phyloP scores from a whole-genome alignment of 208 protist species.

The Polymyxa betae region DNA sequence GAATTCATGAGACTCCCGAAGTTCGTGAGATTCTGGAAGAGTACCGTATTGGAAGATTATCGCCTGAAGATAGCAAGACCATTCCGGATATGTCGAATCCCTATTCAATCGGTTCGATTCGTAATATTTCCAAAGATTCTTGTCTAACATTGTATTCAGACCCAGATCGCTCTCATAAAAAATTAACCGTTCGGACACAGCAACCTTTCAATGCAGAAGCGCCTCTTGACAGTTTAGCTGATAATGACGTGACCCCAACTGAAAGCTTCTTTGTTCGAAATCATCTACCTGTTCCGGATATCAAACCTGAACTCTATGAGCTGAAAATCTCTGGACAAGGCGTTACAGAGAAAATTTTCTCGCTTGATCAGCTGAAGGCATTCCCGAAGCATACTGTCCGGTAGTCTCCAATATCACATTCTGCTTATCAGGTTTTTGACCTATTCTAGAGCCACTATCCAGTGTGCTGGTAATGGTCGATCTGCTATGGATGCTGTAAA shows the following conservation, averaged over 20 bases:
- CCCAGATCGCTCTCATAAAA: constrained; percentile 61
- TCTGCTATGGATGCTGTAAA: constrained; percentile 62
- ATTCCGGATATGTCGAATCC: neutral
- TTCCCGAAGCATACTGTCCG: constrained; percentile 70
- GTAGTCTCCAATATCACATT: neutral
- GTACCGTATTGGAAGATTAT: constrained; percentile 59
- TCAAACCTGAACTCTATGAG: constrained; percentile 70
- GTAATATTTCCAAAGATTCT: neutral
- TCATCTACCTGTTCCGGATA: constrained; percentile 78
- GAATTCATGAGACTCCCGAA: constrained; percentile 68
- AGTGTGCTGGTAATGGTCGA: constrained; percentile 81
- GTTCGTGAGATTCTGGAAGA: constrained; percentile 70
- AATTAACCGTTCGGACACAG: constrained; percentile 69
- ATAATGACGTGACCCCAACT: constrained; percentile 77
- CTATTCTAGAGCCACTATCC: constrained; percentile 68
- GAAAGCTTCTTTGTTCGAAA: constrained; percentile 80
- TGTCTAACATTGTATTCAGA: neutral
- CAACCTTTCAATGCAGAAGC: constrained; percentile 79
- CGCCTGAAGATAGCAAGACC: neutral
- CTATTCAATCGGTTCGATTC: neutral
- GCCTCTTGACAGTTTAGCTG: constrained; percentile 65
- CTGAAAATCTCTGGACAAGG: constrained; percentile 69
- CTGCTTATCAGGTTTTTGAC: neutral
- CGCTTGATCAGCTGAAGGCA: constrained; percentile 73
- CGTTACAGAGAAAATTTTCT: constrained; percentile 64